Conservation (phyloP, 1,284 basidiomycete genomes). For the Phylloboletellus chloephorus region DNA sequence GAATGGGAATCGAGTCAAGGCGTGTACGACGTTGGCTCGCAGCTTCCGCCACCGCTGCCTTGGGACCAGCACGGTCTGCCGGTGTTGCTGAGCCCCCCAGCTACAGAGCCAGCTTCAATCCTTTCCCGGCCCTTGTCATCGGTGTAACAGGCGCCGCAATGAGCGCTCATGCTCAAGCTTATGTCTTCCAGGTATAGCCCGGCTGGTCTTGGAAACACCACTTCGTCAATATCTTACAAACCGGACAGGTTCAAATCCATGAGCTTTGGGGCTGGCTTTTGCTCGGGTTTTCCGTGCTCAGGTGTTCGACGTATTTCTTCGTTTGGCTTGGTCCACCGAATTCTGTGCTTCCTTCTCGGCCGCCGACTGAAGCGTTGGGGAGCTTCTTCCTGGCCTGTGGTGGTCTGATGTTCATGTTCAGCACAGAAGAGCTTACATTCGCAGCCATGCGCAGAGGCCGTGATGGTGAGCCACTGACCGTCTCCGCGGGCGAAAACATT, state of each 20-base stretch:
- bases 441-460: constrained; percentile 88
- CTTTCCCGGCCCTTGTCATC: constrained; percentile 90
- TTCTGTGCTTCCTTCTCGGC: constrained; percentile 82
- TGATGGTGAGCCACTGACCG: constrained; percentile 57
- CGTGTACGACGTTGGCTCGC: constrained; percentile 66
- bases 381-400: constrained; percentile 86
- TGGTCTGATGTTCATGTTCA: constrained; percentile 88
- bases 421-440: constrained; percentile 85
- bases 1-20: constrained; percentile 85
- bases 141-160: constrained; percentile 93
- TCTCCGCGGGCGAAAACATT: constrained; percentile 38
- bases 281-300: constrained; percentile 70
- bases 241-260: constrained; percentile 77
- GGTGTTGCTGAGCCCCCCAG: constrained; percentile 59
- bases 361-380: constrained; percentile 88
- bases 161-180: constrained; percentile 91
- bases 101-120: constrained; percentile 84
- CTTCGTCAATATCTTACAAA: constrained; percentile 8
- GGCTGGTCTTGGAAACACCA: neutral
- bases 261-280: constrained; percentile 90
- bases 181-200: constrained; percentile 67
- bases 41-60: constrained; percentile 46
- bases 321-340: constrained; percentile 78
- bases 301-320: constrained; percentile 91
- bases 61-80: constrained; percentile 33